Evolutionary conservation across 768 basidiomycete genomes (phyloP).

Genomic region (Lentinula detonsa): DNA sequence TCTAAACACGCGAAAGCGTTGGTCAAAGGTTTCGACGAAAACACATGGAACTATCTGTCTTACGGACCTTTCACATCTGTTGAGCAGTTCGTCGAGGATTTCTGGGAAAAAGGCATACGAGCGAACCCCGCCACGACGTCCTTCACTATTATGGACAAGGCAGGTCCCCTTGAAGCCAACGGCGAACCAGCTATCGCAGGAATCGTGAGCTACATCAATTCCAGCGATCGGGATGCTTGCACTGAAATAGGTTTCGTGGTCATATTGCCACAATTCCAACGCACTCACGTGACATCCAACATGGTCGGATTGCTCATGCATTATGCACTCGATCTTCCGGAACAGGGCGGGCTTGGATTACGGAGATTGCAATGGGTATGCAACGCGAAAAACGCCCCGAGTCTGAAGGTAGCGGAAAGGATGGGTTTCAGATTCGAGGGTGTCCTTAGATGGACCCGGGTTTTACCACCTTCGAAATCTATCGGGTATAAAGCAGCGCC

Average conservation of each 20-base stretch:
- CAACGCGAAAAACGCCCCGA: constrained; percentile 39
- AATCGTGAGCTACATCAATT: constrained; percentile 43
- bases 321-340: constrained; percentile 36
- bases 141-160: constrained; percentile 53
- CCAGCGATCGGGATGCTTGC: constrained; percentile 31
- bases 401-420: constrained; percentile 45
- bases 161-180: constrained; percentile 15
- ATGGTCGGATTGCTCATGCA: constrained; percentile 45
- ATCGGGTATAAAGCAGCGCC: constrained; percentile 27
- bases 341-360: constrained; percentile 42
- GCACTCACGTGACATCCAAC: constrained; percentile 58
- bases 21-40: constrained; percentile 27
- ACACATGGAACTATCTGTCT: constrained; percentile 42
- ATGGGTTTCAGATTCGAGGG: constrained; percentile 58
- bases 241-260: constrained; percentile 54
- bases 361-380: constrained; percentile 61
- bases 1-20: constrained; percentile 36
- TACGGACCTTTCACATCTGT: constrained; percentile 40
- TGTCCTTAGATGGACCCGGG: constrained; percentile 46
- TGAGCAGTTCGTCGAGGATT: constrained; percentile 26
- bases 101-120: constrained; percentile 29
- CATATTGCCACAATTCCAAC: constrained; percentile 51
- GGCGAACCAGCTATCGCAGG: constrained; percentile 35
- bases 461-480: constrained; percentile 33
- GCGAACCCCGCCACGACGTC: constrained; percentile 29